These are phyloP conservation scores for Climacium dendroides DNA, from an alignment of 225 moss, liverwort and hornwort species.

Conservation along the genomic window DNA sequence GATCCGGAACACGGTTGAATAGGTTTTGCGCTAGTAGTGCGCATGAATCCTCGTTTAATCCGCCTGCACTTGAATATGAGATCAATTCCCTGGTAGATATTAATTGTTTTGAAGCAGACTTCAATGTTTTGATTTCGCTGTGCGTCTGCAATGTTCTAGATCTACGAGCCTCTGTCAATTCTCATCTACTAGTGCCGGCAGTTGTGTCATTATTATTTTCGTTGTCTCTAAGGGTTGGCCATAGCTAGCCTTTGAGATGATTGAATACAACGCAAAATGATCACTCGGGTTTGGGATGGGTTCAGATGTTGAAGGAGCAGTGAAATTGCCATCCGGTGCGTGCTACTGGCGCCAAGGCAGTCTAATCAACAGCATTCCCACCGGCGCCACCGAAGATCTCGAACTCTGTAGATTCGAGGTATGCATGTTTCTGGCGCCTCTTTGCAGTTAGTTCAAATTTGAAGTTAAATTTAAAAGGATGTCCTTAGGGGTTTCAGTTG, in stretches of 20 bases:
- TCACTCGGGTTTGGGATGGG: neutral
- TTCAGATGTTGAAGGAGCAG: slow-evolving; percentile 5
- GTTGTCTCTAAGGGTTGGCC: neutral
- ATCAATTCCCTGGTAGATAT: neutral
- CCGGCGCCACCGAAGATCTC: neutral
- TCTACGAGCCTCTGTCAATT: neutral
- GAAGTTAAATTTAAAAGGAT: neutral
- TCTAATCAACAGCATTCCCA: neutral
- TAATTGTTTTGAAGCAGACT: neutral
- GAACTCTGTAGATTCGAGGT: slow-evolving; percentile 22
- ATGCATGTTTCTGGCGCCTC: neutral
- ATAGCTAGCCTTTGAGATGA: neutral
- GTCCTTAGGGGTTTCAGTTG: neutral
- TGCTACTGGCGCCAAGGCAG: slow-evolving; percentile 44
- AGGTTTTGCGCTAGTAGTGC: too few relatives aligned
- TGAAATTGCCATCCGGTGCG: neutral
- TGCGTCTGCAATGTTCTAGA: neutral
- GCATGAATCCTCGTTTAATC: neutral
- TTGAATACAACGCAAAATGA: neutral
- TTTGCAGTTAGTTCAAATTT: neutral
- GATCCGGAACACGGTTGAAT: neutral
- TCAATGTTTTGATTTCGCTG: neutral
- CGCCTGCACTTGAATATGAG: neutral
- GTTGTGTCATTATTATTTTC: neutral
- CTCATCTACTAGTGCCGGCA: neutral